Evolutionary conservation across 805 yeast species (phyloP).

Genomic region (Hanseniaspora meyeri): DNA sequence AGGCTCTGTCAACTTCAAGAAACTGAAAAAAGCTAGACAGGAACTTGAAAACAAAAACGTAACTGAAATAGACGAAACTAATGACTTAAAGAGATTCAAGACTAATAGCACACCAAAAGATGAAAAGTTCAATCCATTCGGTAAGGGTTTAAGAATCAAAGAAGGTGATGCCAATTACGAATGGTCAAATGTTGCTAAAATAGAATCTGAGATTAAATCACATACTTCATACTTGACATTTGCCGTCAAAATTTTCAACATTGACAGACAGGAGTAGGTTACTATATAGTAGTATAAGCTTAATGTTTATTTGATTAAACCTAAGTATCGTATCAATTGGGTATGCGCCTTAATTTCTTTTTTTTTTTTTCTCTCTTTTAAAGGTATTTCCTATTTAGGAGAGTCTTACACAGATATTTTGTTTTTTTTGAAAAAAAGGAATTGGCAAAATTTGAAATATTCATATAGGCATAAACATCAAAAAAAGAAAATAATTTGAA

Average conservation of each 20-base stretch:
- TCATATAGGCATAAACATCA: background rate
- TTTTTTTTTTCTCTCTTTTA: background rate
- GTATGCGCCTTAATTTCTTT: background rate
- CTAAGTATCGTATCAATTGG: too few relatives aligned
- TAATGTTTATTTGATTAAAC: background rate
- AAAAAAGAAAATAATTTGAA: background rate
- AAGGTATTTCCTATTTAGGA: conserved; percentile 3
- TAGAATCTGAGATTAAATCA: conserved; percentile 76
- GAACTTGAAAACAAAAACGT: conserved; percentile 19
- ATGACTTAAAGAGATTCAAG: conserved; percentile 15
- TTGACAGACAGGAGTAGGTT: conserved; percentile 16
- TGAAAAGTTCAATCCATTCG: conserved; percentile 79
- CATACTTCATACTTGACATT: conserved; percentile 92
- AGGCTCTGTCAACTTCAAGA: conserved; percentile 47
- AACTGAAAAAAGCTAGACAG: conserved; percentile 23
- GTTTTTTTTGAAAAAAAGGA: background rate
- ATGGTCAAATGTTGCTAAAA: conserved; percentile 77
- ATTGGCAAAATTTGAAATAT: background rate
- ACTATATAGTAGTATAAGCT: background rate
- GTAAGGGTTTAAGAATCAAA: conserved; percentile 67
- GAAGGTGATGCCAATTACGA: conserved; percentile 75
- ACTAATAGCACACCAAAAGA: conserved; percentile 26
- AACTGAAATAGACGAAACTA: conserved; percentile 18
- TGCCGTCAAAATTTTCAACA: conserved; percentile 42
- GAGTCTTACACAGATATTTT: background rate